Base-by-base conservation (phyloP, 2,329 filamentous ascomycete species). In the Epichloe gansuensis region DNA sequence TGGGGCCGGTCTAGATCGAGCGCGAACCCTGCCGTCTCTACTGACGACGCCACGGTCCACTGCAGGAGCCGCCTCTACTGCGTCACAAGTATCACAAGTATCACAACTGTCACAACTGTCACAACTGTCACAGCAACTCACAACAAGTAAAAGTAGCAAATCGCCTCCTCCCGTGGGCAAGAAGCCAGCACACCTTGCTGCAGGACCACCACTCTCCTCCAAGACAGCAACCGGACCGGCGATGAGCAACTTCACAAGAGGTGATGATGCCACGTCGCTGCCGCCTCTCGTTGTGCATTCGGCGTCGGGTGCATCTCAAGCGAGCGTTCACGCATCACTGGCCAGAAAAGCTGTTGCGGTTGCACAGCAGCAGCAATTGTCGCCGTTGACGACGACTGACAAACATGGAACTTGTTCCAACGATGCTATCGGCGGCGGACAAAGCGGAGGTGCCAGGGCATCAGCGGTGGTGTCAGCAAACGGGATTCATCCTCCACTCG, bases 181-280 rank as follows among this genome's bases (percentile, higher is more conserved):
- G 63, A 86, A 86, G 59, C 82, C 82, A 1, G 71, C 76, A 2
- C 77, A 81, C 56, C 70, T 81, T 4, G 58, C 67, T 15, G 60
- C 63, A 6, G 58, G 59, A 41, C 63, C 64, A 3, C 63, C 61
- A 1, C 51, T 50, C 17, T 53, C 17, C n/a, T 54, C 58, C 27
- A 63, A 59, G 47, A 58, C 61, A n/a, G 53, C 47, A 8, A 45
- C 55, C 11, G 58, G 59, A 15, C 49, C 45, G 23, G 41, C 25
- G 35, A 17, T 45, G 21, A 39, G 42, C 23, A 53, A 12, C 35
- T 55, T 53, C 35, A 55, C 49, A 25, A 47, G 51, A n/a, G 50
- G 57, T n/a, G 57, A 59, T 25, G 59, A 62, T 43, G 50, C 45
- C 27, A 60, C 60, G 21, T 51, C 44, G 11, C 46, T 43, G 1